Base-by-base conservation (phyloP, 2,329 filamentous ascomycete species). In the Exophiala alcalophila region DNA sequence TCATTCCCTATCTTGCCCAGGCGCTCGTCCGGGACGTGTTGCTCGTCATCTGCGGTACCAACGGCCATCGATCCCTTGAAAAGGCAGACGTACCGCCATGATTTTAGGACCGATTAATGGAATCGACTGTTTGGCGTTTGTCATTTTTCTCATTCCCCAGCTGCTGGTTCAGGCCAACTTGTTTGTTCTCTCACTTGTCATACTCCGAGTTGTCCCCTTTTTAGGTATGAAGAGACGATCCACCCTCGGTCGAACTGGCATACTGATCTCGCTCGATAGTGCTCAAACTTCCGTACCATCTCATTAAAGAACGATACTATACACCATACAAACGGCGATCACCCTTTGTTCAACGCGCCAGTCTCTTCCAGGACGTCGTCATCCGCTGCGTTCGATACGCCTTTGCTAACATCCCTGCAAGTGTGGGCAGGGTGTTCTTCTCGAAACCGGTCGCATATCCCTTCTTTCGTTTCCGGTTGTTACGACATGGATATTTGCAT, bases 341-440 rank as follows among this genome's bases (percentile, higher is more conserved):
- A 4, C 74, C 77, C 1, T 89, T 89, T 54, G 76, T 83, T n/a
- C 79, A 75, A 53, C 73, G 74, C 40, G 79, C 84, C n/a, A 80
- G 81, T 3, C 65, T 78, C 1, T 91, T 90, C 58, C 85, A 91
- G 61, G 84, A 90, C 59, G 62, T 88, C 29, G 84, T 89, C 34
- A 75, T 91, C 45, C 76, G 84, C 46, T 88, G 83, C 58, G 84
- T 92, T 24, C 76, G 84, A 39, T 89, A 85, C 70, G 84, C 83
- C 10, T 91, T 91, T 59, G 77, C 80, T 18, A 76, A 78, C 49
- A 78, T 91, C 51, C 82, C 83, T 2, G 73, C 83, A 6, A 71
- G 68, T 23, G 76, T 91, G 18, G 82, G 81, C 4, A 74, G 82
- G 26, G 80, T 90, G 11, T 91, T 92, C 70, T 87, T 92, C 61